phyloP scores from a whole-genome alignment of 805 yeast species.

The Saturnispora serradocipensis region DNA sequence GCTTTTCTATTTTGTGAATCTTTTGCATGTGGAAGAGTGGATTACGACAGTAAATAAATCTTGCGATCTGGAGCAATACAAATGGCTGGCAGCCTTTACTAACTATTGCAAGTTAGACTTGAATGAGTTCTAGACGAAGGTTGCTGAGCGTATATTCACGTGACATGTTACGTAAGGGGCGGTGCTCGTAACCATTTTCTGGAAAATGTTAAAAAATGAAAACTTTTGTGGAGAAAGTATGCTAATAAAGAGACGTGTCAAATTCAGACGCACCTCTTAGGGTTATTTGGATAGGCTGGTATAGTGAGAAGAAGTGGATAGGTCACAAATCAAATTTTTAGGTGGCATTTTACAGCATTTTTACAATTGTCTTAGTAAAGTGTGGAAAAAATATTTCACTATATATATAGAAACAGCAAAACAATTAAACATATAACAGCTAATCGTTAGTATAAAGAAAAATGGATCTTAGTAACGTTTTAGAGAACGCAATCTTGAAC shows the following conservation, averaged over 20 bases:
- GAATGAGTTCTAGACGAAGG: neutral
- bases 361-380: neutral
- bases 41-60: conserved; percentile 71
- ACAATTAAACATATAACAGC: neutral
- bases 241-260: neutral
- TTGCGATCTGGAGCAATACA: neutral
- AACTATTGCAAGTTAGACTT: neutral
- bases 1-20: conserved; percentile 52
- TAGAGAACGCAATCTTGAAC: conserved; percentile 72
- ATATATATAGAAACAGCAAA: neutral
- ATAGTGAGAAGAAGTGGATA: neutral
- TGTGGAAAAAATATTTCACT: neutral
- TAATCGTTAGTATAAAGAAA: neutral
- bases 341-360: neutral
- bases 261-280: neutral
- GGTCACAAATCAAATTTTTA: neutral
- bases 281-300: neutral
- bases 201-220: neutral
- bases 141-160: conserved; percentile 4
- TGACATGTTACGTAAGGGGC: neutral
- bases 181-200: conserved; percentile 5
- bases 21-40: conserved; percentile 40
- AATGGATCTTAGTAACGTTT: conserved; percentile 59
- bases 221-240: neutral
- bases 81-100: neutral